phyloP scores from a whole-genome alignment of 495 filamentous ascomycete genomes.

The Immersiella caudata region DNA sequence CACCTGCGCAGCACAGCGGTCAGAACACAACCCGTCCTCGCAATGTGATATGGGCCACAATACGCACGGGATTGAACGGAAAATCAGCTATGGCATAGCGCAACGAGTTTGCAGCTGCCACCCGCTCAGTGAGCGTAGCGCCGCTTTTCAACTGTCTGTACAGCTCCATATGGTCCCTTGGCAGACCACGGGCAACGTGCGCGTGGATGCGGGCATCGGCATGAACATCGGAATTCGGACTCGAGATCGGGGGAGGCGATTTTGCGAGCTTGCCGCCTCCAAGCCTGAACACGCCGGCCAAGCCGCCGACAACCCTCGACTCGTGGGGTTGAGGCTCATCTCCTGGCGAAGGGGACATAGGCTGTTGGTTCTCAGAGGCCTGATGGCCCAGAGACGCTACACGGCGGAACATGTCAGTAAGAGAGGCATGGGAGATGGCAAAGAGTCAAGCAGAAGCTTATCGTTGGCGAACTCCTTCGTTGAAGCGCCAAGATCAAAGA shows the following conservation, averaged over 20 bases:
- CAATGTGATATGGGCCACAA: neutral
- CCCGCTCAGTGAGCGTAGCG: slow-evolving; percentile 49
- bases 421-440: slow-evolving; percentile 2
- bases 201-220: slow-evolving; percentile 30
- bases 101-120: slow-evolving; percentile 59
- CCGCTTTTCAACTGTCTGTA: slow-evolving; percentile 51
- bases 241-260: slow-evolving; percentile 41
- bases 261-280: slow-evolving; percentile 51
- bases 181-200: slow-evolving; percentile 37
- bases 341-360: slow-evolving; percentile 61
- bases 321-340: slow-evolving; percentile 56
- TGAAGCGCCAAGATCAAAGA: slow-evolving; percentile 24
- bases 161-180: slow-evolving; percentile 46
- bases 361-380: slow-evolving; percentile 44
- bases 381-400: slow-evolving; percentile 49
- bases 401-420: slow-evolving; percentile 51
- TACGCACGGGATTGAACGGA: slow-evolving; percentile 55
- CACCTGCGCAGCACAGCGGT: slow-evolving; percentile 28
- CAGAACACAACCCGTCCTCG: neutral
- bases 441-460: slow-evolving; percentile 6
- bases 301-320: slow-evolving; percentile 48
- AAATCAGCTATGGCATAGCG: slow-evolving; percentile 58
- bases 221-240: slow-evolving; percentile 34
- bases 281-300: slow-evolving; percentile 60
- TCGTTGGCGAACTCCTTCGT: slow-evolving; percentile 12